Evolutionary conservation across 352 stramenopile genomes (phyloP).

Genomic region (Globisporangium emineosum): DNA sequence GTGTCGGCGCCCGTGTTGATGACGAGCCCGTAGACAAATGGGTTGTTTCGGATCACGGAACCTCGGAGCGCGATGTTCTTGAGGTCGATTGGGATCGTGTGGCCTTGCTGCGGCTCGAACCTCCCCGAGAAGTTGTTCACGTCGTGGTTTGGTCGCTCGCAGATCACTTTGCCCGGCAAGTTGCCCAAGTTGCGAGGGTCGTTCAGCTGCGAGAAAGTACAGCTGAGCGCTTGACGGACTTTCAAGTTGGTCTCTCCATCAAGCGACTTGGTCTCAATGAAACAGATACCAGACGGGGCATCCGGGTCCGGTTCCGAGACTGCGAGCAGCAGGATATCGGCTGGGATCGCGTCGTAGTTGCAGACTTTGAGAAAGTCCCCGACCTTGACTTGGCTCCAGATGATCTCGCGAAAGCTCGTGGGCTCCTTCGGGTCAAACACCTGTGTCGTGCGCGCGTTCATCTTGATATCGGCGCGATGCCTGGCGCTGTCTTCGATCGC

Average conservation of each 20-base stretch:
- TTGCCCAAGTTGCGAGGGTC: constrained; percentile 64
- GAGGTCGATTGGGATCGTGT: constrained; percentile 80
- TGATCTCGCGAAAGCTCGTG: constrained; percentile 44
- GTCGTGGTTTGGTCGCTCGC: constrained; percentile 83
- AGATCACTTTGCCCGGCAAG: constrained; percentile 65
- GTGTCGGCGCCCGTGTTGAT: constrained; percentile 81
- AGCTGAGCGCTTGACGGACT: constrained; percentile 75
- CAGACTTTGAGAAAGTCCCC: constrained; percentile 84
- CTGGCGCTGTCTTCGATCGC: constrained; percentile 82
- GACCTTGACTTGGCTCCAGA: constrained; percentile 66
- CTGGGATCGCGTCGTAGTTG: constrained; percentile 85
- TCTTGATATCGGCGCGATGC: constrained; percentile 74
- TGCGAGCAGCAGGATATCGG: constrained; percentile 75
- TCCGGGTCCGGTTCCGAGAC: constrained; percentile 64
- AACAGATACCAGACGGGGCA: constrained; percentile 73
- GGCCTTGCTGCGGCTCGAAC: constrained; percentile 68
- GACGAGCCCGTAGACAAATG: constrained; percentile 76
- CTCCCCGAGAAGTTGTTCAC: constrained; percentile 84
- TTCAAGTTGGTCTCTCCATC: constrained; percentile 89
- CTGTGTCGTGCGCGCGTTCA: constrained; percentile 66
- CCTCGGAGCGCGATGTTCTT: constrained; percentile 82
- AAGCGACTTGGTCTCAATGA: constrained; percentile 86
- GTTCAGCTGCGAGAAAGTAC: constrained; percentile 79
- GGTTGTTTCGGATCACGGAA: constrained; percentile 83
- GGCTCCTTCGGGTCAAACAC: constrained; percentile 56